These are phyloP conservation scores for Sarocladiaceae sp. DNA, from an alignment of 2,329 filamentous ascomycete genomes.

Conservation along the genomic window DNA sequence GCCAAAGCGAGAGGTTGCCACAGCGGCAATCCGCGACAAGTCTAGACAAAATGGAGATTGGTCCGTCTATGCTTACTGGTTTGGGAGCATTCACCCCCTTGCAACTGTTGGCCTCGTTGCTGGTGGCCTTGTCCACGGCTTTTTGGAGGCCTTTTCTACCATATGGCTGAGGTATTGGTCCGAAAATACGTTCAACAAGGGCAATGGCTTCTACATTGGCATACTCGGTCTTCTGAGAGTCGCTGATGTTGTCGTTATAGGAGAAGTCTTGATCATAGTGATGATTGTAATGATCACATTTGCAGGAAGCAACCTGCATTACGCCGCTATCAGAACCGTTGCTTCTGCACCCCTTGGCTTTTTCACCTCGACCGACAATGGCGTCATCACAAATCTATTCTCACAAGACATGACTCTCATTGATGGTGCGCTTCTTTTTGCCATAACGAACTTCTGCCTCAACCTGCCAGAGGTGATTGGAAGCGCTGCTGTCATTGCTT, in stretches of 20 bases:
- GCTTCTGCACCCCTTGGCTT: conserved; percentile 35
- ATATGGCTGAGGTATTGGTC: conserved; percentile 41
- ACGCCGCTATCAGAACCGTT: conserved; percentile 26
- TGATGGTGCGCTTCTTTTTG: conserved; percentile 32
- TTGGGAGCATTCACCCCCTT: conserved; percentile 19
- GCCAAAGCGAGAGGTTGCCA: neutral
- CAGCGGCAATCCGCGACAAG: conserved; percentile 12
- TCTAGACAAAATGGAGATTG: conserved; percentile 26
- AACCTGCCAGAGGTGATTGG: conserved; percentile 27
- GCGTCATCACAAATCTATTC: conserved; percentile 38
- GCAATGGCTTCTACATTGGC: conserved; percentile 24
- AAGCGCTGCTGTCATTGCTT: conserved; percentile 43
- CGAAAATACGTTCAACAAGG: conserved; percentile 19
- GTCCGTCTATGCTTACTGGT: conserved; percentile 31
- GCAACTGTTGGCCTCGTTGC: conserved; percentile 18
- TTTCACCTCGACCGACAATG: conserved; percentile 36
- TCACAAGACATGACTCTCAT: conserved; percentile 40
- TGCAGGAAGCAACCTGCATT: conserved; percentile 20
- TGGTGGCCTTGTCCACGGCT: conserved; percentile 19
- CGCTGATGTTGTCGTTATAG: conserved; percentile 16
- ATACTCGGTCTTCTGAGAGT: conserved; percentile 23
- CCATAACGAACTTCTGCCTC: conserved; percentile 25
- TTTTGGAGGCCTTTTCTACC: conserved; percentile 23
- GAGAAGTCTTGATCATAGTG: conserved; percentile 13
- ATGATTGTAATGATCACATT: conserved; percentile 23